These are phyloP conservation scores for Mortierella sp. DNA, from an alignment of 371 early-diverging fungal genomes.

Conservation along the genomic window DNA sequence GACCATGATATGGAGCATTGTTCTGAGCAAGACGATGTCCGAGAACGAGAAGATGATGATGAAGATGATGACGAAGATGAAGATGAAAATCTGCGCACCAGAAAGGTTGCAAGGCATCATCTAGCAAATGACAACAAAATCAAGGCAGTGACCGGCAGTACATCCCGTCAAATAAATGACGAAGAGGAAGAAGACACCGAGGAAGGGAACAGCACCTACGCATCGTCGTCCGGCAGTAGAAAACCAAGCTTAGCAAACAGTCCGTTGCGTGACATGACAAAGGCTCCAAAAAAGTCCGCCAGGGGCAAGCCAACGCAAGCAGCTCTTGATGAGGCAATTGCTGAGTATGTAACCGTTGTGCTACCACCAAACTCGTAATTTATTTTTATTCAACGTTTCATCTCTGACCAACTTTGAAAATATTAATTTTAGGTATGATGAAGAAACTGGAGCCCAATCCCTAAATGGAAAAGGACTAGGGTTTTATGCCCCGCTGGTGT, in stretches of 20 bases:
- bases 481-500: conserved; percentile 72
- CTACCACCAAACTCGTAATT: neutral
- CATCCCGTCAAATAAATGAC: neutral
- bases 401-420: neutral
- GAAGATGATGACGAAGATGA: conserved; percentile 44
- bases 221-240: conserved; percentile 22
- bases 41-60: conserved; percentile 33
- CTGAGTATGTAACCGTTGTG: conserved; percentile 21
- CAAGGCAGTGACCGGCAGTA: neutral
- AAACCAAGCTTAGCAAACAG: conserved; percentile 30
- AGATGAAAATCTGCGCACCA: conserved; percentile 9
- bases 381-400: neutral
- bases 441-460: conserved; percentile 33
- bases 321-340: conserved; percentile 17
- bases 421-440: conserved; percentile 23
- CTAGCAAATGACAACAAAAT: neutral
- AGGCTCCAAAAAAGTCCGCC: conserved; percentile 7
- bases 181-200: conserved; percentile 21
- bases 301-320: conserved; percentile 15
- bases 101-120: conserved; percentile 5
- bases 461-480: conserved; percentile 62
- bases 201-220: conserved; percentile 12
- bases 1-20: conserved; percentile 53
- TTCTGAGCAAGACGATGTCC: conserved; percentile 43
- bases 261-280: conserved; percentile 19